Base-by-base conservation (phyloP, 164 flowering plant species). In the Dillenia suffruticosa region DNA sequence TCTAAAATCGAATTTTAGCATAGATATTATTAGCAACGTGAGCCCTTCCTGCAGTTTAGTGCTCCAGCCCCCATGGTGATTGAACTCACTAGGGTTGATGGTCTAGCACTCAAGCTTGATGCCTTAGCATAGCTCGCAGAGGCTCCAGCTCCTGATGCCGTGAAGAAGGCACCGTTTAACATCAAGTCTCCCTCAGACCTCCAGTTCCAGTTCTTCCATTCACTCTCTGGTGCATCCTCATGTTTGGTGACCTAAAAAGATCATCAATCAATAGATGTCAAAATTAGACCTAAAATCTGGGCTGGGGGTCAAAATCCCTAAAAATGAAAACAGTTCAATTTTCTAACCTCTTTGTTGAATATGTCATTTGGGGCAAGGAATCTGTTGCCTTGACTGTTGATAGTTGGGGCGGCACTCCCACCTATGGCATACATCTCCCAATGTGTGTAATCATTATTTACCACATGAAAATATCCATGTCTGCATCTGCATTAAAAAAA, bases 341-440 rank as follows among this genome's bases (percentile, higher is more conserved):
- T 49, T 46, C 69, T 62, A 17, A 86, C 93, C 89, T 86, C 92
- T 63, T 90, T 90, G 67, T 49, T 75, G 68, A 51, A 47, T 24
- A 40, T 51, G 50, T 64, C 64, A 69, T 83, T 60, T 0, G 97
- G 90, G 44, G 97, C 97, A 45, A 88, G 77, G 66, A 80, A 90
- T 58, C 94, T 72, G 58, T 90, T 90, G 45, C 94, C 97, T 66
- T 90, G 90, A 66, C 97, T 86, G 70, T 82, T 83, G 55, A 90
- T 84, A 5, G 97, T 90, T 1, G 94, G 96, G 3, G 58, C n/a
- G 7, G 87, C 89, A 74, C 96, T 89, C 11, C 96, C 96, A 56
- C 96, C 96, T 64, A 89, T 86, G 3, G 96, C 96, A 65, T 89
- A 89, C 91, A 84, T 86, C 57, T 78, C 74, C 95, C 95, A 88